phyloP scores from a whole-genome alignment of 805 yeast species.

The Yarrowia osloensis region DNA sequence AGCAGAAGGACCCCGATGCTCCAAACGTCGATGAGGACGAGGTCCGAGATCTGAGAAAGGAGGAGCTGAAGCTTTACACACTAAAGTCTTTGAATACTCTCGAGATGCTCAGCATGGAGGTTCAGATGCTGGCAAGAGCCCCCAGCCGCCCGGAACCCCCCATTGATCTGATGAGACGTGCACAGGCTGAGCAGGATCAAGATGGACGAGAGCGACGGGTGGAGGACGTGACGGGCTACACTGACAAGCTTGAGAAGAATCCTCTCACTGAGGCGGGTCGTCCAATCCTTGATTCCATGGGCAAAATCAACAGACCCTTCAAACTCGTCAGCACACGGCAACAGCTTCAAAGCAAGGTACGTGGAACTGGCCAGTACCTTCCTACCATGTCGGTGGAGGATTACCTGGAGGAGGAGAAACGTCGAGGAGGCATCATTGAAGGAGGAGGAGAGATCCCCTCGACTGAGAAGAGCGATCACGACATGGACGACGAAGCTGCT shows the following conservation, averaged over 20 bases:
- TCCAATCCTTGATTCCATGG: slow-evolving; percentile 65
- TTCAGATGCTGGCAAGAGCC: slow-evolving; percentile 57
- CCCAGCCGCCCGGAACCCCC: slow-evolving; percentile 35
- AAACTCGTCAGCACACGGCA: slow-evolving; percentile 60
- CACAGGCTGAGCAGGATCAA: neutral
- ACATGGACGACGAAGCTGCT: slow-evolving; percentile 65
- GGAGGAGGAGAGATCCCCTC: slow-evolving; percentile 42
- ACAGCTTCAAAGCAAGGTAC: slow-evolving; percentile 63
- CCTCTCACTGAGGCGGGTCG: slow-evolving; percentile 37
- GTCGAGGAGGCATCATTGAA: slow-evolving; percentile 71
- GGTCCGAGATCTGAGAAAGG: slow-evolving; percentile 56
- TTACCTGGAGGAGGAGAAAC: slow-evolving; percentile 78
- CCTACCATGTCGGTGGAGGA: slow-evolving; percentile 97
- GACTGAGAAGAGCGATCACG: slow-evolving; percentile 46
- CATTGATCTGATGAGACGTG: slow-evolving; percentile 32
- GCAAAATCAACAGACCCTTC: slow-evolving; percentile 82
- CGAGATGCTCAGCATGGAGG: slow-evolving; percentile 64
- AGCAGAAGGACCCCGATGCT: neutral
- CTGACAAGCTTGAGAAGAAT: slow-evolving; percentile 59
- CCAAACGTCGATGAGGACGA: slow-evolving; percentile 61
- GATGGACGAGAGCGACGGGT: slow-evolving; percentile 23
- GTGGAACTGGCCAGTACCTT: slow-evolving; percentile 87
- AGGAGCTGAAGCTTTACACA: slow-evolving; percentile 56
- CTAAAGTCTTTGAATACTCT: slow-evolving; percentile 57
- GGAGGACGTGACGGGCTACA: slow-evolving; percentile 50